phyloP scores from a whole-genome alignment of 1,284 basidiomycete genomes.

The Ganoderma sinense region DNA sequence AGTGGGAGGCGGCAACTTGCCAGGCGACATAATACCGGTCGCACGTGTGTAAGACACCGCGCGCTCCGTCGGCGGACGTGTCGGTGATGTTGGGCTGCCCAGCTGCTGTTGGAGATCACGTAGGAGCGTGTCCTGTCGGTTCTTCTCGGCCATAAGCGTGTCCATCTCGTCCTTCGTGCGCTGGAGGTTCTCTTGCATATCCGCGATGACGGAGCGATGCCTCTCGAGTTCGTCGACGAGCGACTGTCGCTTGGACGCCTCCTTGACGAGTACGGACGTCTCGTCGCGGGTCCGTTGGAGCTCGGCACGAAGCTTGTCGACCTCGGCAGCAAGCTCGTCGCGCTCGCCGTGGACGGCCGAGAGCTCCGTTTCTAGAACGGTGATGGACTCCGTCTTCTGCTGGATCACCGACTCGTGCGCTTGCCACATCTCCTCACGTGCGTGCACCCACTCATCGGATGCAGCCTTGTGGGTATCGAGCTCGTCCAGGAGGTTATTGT shows the following conservation, averaged over 20 bases:
- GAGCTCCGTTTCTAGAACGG: constrained; percentile 58
- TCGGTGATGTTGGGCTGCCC: constrained; percentile 55
- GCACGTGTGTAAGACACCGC: constrained; percentile 61
- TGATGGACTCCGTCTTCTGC: constrained; percentile 58
- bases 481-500: constrained; percentile 65
- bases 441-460: constrained; percentile 58
- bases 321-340: constrained; percentile 58
- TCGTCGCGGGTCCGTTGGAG: constrained; percentile 64
- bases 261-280: constrained; percentile 69
- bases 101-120: constrained; percentile 83
- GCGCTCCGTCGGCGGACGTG: constrained; percentile 61
- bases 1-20: constrained; percentile 87
- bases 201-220: constrained; percentile 76
- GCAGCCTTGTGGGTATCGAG: constrained; percentile 68
- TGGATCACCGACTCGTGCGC: constrained; percentile 58
- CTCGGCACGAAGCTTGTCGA: constrained; percentile 64
- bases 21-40: constrained; percentile 63
- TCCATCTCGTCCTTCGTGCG: constrained; percentile 85
- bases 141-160: constrained; percentile 74
- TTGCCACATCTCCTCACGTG: constrained; percentile 58
- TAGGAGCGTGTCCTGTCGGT: constrained; percentile 67
- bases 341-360: constrained; percentile 55
- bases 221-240: constrained; percentile 77
- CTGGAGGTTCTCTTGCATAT: constrained; percentile 78
- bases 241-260: constrained; percentile 77